Base-by-base conservation (phyloP, 1,284 basidiomycete genomes). In the Ceratobasidium sp. region DNA sequence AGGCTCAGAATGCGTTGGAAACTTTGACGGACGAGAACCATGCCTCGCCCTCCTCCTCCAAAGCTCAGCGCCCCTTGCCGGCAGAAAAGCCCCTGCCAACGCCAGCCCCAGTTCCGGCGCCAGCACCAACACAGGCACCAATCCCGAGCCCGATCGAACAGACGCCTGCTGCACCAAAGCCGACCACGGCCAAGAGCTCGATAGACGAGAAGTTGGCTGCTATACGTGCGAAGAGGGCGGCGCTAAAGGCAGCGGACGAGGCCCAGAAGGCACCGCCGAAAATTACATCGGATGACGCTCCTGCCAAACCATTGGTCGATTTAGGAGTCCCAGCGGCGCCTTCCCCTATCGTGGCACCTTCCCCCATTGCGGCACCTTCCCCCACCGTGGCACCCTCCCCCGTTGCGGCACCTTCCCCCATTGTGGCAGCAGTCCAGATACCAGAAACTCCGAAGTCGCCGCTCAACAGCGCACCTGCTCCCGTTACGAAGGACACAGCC, bases 1-100 rank as follows among this genome's bases (percentile, higher is more conserved):
- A 66, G 38, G 61, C 61, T 16, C 61, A 26, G 7, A 43, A 50
- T 14, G 46, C 61, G 32, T 13, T 64, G 5, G 61, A 64, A 38
- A 47, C 43, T 6, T 8, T 44, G 5, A 23, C 44, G 8, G 44
- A 50, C 43, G 54, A 30, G 6, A 30, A 57, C 14, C 54, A 26
- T 7, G 14, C 54, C 26, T n/a, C n/a, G n/a, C n/a, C n/a, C n/a
- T n/a, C n/a, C n/a, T n/a, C n/a, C n/a, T n/a, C n/a, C n/a, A n/a
- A n/a, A n/a, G 8, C 54, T 26, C 21, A 14, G 49, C 14, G 9
- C 49, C 49, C 49, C 8, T 23, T 9, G 14, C 8, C 49, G 49
- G 26, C 21, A 30, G 43, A 9, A 44, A 32, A 58, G 55, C 28
- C 55, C 13, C 8, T 8, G 18, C 52, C 59, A 46, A 13, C 46